Base-by-base conservation (phyloP, 2,329 filamentous ascomycete genomes). In the Diaporthe sp. region DNA sequence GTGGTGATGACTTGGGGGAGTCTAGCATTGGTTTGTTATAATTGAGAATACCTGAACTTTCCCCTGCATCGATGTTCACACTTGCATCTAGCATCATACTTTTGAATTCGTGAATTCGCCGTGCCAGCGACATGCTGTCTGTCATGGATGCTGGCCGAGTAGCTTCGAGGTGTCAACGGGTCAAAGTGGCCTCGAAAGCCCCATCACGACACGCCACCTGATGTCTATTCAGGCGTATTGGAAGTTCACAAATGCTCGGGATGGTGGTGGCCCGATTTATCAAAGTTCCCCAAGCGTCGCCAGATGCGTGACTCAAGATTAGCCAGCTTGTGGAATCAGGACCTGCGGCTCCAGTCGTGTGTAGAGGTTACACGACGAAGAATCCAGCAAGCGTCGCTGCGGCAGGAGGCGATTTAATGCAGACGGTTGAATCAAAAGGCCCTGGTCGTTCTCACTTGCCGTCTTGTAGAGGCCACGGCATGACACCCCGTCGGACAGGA, bases 11-110 rank as follows among this genome's bases (percentile, higher is more conserved):
- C 44, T 27, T 35, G 73, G n/a, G 73, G n/a, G 69, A 61, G 73
- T 72, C 61, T 74, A 72, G 73, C 73, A 72, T 68, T 71, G 56
- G 50, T 44, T 56, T 74, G 44, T 66, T 39, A 71, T 63, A 53
- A 61, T 65, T 68, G 30, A 65, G 44, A 65, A 65, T 39, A 71
- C 47, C 58, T 65, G n/a, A 39, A 25, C 42, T 47, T 44, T 35
- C 8, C 25, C 55, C 25, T 51, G 55, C n/a, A 3, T 71, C 9
- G 13, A 30, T 19, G n/a, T 22, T 22, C 44, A 51, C 63, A 7
- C 12, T 4, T 50, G 22, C 27, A 5, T n/a, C 22, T 47, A 19
- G 22, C 44, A 25, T 50, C 44, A n/a, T 25, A 50, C 9, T 1
- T 4, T 9, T 37, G 7, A 9, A 2, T 37, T 37, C 2, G 37